Conservation (phyloP, 192 early-diverging fungal species). For the Geranomyces michiganensis region DNA sequence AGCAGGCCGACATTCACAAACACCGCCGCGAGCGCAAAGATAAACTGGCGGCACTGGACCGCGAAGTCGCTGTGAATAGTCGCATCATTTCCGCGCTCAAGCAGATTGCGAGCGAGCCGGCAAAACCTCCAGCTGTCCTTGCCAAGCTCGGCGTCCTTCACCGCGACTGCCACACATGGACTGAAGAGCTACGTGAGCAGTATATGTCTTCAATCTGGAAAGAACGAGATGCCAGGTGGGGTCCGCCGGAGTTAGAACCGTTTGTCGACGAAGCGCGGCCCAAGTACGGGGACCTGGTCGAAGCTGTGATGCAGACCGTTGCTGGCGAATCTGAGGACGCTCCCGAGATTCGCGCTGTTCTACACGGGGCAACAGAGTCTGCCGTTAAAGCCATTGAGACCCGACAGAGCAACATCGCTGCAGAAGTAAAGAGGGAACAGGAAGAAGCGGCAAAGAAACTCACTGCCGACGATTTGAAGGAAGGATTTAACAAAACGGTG, state of each 20-base stretch:
- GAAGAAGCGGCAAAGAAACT: slow-evolving; percentile 47
- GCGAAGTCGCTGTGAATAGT: slow-evolving; percentile 37
- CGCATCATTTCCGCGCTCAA: slow-evolving; percentile 32
- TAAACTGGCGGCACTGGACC: slow-evolving; percentile 54
- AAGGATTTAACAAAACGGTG: slow-evolving; percentile 52
- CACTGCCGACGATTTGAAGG: slow-evolving; percentile 50
- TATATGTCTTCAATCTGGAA: slow-evolving; percentile 12
- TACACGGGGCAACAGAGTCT: slow-evolving; percentile 6
- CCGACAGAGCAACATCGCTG: slow-evolving; percentile 34
- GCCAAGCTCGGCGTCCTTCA: background rate
- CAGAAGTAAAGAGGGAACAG: slow-evolving; percentile 48
- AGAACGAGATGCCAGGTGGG: slow-evolving; percentile 43
- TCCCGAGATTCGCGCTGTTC: background rate
- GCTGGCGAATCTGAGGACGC: background rate
- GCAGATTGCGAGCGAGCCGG: background rate
- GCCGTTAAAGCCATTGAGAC: slow-evolving; percentile 11
- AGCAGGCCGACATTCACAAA: slow-evolving; percentile 84
- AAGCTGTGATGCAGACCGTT: slow-evolving; percentile 4
- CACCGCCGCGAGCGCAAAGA: slow-evolving; percentile 77
- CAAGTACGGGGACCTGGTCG: slow-evolving; percentile 12
- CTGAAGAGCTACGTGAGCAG: slow-evolving; percentile 21
- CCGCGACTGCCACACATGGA: slow-evolving; percentile 14
- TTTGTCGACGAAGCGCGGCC: slow-evolving; percentile 37
- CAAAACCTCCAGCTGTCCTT: background rate
- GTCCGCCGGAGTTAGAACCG: slow-evolving; percentile 31